Evolutionary conservation across 352 stramenopile species (phyloP).

Genomic region (Nothophytophthora sp.): DNA sequence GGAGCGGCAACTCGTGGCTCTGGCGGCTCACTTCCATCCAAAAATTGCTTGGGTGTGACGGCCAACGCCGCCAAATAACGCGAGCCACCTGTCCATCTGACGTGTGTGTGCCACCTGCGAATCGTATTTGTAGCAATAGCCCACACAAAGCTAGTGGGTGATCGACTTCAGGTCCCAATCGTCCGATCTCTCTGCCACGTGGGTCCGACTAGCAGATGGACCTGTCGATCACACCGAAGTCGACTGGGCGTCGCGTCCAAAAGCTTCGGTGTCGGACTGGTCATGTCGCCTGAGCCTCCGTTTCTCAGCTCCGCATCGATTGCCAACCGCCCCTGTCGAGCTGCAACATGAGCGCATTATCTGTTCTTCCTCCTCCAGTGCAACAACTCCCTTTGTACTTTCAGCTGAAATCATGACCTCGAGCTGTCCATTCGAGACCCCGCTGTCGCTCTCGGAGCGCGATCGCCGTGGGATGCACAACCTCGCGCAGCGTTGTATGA

Average conservation of each 20-base stretch:
- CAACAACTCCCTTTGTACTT: slow-evolving; percentile 5
- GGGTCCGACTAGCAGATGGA: too few relatives aligned
- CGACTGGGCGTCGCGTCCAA: too few relatives aligned
- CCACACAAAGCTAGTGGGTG: too few relatives aligned
- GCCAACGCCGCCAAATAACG: slow-evolving; percentile 8
- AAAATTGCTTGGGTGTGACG: too few relatives aligned
- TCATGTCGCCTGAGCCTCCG: slow-evolving; percentile 1
- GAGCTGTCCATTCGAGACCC: slow-evolving; percentile 24
- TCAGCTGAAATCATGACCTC: slow-evolving; percentile 7
- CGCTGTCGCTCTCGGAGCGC: slow-evolving; percentile 27
- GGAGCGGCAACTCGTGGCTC: too few relatives aligned
- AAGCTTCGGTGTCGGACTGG: too few relatives aligned
- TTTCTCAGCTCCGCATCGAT: slow-evolving; percentile 15
- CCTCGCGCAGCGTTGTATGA: slow-evolving; percentile 17
- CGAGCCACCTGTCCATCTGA: slow-evolving; percentile 9
- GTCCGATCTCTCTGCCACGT: too few relatives aligned
- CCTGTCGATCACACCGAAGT: too few relatives aligned
- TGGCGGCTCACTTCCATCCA: too few relatives aligned
- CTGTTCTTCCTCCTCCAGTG: slow-evolving; percentile 6
- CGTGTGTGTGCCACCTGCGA: slow-evolving; percentile 9
- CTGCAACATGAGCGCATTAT: slow-evolving; percentile 13
- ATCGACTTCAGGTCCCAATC: too few relatives aligned
- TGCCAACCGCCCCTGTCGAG: not conserved
- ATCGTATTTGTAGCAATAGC: too few relatives aligned
- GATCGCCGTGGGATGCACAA: slow-evolving; percentile 21